These are phyloP conservation scores for Penicillium mononematosum DNA, from an alignment of 495 filamentous ascomycete genomes.

Conservation along the genomic window DNA sequence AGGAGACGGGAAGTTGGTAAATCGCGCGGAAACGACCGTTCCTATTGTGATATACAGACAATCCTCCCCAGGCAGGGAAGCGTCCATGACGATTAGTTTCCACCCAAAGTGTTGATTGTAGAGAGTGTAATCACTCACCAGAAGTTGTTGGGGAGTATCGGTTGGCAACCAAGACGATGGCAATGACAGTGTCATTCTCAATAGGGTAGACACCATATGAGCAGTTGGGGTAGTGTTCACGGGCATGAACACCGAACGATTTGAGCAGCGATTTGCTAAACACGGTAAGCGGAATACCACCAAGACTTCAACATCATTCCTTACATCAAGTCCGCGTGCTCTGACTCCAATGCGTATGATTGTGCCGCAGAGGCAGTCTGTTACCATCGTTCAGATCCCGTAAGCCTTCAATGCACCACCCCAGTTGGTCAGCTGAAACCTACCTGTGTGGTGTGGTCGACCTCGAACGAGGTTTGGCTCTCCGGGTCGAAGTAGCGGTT, in stretches of 20 bases:
- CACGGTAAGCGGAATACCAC: constrained; percentile 10
- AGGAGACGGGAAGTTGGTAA: constrained; percentile 67
- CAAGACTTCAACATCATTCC: constrained; percentile 2
- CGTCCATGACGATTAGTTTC: constrained; percentile 13
- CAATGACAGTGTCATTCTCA: constrained; percentile 70
- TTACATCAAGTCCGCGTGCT: constrained; percentile 78
- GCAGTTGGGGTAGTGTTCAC: constrained; percentile 85
- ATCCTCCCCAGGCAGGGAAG: background rate
- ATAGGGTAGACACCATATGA: constrained; percentile 77
- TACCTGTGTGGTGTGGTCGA: constrained; percentile 82
- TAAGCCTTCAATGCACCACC: constrained; percentile 11
- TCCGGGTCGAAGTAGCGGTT: constrained; percentile 87
- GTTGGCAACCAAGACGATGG: constrained; percentile 84
- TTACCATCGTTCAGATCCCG: background rate
- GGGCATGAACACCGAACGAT: constrained; percentile 69
- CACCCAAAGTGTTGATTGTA: background rate
- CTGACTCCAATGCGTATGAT: constrained; percentile 76
- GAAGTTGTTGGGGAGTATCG: constrained; percentile 96
- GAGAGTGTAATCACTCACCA: constrained; percentile 57
- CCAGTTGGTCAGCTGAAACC: background rate
- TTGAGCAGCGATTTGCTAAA: constrained; percentile 69
- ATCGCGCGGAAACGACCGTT: constrained; percentile 94
- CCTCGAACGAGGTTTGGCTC: constrained; percentile 77
- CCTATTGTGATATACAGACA: constrained; percentile 43
- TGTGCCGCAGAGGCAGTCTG: constrained; percentile 83